Evolutionary conservation across 129 eudicot species (phyloP), one percentile per base, ranked within the genome.

Genomic region (Flaveria linearis): DNA sequence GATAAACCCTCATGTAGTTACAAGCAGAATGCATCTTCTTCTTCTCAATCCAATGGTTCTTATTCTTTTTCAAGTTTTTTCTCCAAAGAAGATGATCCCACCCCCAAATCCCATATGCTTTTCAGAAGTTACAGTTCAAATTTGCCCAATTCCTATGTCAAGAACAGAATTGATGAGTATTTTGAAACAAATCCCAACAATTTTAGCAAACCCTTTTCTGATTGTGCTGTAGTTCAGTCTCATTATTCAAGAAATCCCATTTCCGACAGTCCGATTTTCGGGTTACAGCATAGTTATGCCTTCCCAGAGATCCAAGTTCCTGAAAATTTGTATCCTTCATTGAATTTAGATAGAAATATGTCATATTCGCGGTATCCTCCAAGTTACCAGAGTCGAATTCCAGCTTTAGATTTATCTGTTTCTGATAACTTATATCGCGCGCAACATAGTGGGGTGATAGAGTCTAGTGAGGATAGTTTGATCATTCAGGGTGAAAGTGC

Each of bases 1-100:
- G 88, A 85, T 83, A 85, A 81, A 63, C 67, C 82, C n/a, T 74
- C 83, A 74, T 79, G 74, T 77, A 79, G 81, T 80, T 76, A 66
- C 82, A 83, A 69, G 82, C 82, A 73, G 28, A 73, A 80, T 77
- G 43, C 86, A 75, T 84, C 92, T 65, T 73, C 82, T 28, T 83
- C 82, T 36, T 43, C 76, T 5, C 83, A 78, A 53, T 82, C 88
- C 26, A 86, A 82, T 74, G 94, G 82, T 22, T 36, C 41, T 36
- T 36, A 7, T 36, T 86, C 88, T 42, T 89, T 89, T 47, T 85
- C 88, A 15, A 80, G 83, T 25, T 65, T 63, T 56, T 80, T 80
- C 69, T 78, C 82, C 10, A 78, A 71, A 78, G 56, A 17, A 47
- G 41, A 64, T 62, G 91, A 86, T 75, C 79, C 72, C 12, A 81